These are phyloP conservation scores for Rosa hybrid DNA, from an alignment of 331 rosid genomes.

Conservation along the genomic window DNA sequence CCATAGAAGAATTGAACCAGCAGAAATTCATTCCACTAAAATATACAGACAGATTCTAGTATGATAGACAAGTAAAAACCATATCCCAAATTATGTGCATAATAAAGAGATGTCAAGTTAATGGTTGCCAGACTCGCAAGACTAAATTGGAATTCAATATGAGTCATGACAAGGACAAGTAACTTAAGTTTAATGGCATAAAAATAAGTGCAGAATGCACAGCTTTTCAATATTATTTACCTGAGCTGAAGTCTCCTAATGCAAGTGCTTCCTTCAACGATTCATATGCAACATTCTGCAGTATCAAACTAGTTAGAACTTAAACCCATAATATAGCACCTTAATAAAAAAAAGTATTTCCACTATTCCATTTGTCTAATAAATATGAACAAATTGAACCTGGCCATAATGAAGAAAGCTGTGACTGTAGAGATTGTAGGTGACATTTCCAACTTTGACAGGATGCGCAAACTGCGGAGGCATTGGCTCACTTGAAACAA, in stretches of 20 bases:
- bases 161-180: not conserved
- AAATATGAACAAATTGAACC: constrained; percentile 38
- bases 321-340: constrained; percentile 15
- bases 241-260: constrained; percentile 45
- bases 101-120: not conserved
- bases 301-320: constrained; percentile 27
- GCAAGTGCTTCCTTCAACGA: constrained; percentile 72
- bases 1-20: not conserved
- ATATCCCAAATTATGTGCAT: not conserved
- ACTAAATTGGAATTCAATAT: not conserved
- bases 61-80: not conserved
- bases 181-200: not conserved
- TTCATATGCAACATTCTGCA: constrained; percentile 93
- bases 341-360: constrained; percentile 6
- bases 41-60: not conserved
- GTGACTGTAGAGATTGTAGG: constrained; percentile 90
- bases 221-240: constrained; percentile 39
- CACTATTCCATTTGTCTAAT: not conserved
- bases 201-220: constrained; percentile 13
- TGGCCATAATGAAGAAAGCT: constrained; percentile 95
- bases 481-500: constrained; percentile 70
- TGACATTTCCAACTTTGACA: constrained; percentile 62
- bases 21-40: not conserved
- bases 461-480: constrained; percentile 61
- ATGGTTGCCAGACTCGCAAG: constrained; percentile 1